A percentile compares a stretch with the other conserved stretches of the same genome.
Conservation (phyloP, 1,139 yeast genomes). For the Pichia sp. region DNA sequence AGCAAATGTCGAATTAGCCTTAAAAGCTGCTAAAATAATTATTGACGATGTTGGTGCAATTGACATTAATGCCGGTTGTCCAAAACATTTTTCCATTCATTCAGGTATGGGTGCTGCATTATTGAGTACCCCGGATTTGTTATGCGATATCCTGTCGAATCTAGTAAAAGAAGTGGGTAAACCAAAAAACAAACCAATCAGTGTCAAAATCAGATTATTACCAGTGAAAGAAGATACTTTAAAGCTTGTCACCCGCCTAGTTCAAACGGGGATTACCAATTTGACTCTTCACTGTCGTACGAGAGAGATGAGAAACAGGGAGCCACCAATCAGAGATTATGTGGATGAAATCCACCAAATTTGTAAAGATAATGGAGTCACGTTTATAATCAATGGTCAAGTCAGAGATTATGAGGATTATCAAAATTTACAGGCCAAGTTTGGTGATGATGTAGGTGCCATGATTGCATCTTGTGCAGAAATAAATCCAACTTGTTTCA, state of each 20-base stretch:
- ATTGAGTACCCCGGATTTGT: slow-evolving; percentile 67
- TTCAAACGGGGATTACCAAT: slow-evolving; percentile 74
- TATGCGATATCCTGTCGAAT: slow-evolving; percentile 56
- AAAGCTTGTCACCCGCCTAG: slow-evolving; percentile 51
- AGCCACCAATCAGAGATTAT: slow-evolving; percentile 64
- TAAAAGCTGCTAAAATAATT: slow-evolving; percentile 72
- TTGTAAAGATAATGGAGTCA: slow-evolving; percentile 56
- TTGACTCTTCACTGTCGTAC: slow-evolving; percentile 90
- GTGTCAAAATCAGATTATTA: slow-evolving; percentile 79
- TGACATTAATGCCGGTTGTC: slow-evolving; percentile 94
- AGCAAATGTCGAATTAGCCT: slow-evolving; percentile 75
- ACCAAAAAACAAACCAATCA: slow-evolving; percentile 73
- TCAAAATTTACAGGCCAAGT: slow-evolving; percentile 39
- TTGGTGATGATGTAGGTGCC: slow-evolving; percentile 61
- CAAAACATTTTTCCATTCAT: slow-evolving; percentile 74
- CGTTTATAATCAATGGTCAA: slow-evolving; percentile 78
- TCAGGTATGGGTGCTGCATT: slow-evolving; percentile 98
- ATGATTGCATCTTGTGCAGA: slow-evolving; percentile 96
- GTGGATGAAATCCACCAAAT: slow-evolving; percentile 52
- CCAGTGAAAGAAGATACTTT: slow-evolving; percentile 56
- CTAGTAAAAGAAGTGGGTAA: slow-evolving; percentile 75
- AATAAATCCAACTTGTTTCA: slow-evolving; percentile 72
- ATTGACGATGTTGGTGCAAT: slow-evolving; percentile 86
- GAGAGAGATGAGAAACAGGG: slow-evolving; percentile 81
- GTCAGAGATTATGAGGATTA: slow-evolving; percentile 50